Conservation (phyloP, 2,329 filamentous ascomycete genomes). For the Sporothrix curviconia region DNA sequence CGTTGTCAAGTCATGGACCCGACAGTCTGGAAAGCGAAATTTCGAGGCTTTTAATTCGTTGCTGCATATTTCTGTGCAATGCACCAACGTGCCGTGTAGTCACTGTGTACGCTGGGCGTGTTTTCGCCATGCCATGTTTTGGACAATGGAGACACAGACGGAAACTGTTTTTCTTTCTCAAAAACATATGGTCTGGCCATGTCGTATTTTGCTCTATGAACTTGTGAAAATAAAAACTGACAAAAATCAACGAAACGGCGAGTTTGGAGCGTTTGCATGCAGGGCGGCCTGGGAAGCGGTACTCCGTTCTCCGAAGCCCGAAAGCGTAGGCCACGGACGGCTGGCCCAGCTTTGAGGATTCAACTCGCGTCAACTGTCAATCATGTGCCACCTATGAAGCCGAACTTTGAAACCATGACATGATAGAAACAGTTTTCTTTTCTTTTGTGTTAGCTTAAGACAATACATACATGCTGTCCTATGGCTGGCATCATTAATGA, state of each 20-base stretch:
- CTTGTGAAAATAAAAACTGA: neutral
- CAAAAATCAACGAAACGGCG: neutral
- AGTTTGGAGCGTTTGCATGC: neutral
- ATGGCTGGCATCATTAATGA: no score
- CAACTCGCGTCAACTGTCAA: constrained; percentile 12
- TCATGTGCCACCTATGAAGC: constrained; percentile 6
- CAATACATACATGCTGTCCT: no score
- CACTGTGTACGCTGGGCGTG: no score
- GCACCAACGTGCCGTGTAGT: no score
- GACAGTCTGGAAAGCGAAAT: constrained; percentile 19
- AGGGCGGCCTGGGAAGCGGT: neutral
- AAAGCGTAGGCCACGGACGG: neutral
- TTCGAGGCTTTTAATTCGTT: neutral
- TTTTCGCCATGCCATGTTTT: no score
- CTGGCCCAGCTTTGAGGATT: neutral
- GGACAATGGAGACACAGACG: no score
- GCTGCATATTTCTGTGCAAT: neutral
- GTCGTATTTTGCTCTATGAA: no score
- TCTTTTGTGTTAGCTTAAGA: no score
- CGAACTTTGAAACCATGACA: neutral
- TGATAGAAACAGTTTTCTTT: no score
- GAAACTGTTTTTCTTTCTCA: no score
- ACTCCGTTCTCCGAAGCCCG: neutral
- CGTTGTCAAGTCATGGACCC: constrained; percentile 12
- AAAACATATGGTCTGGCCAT: no score